Conservation (phyloP, 2,329 filamentous ascomycete genomes). For the Aschersonia sp. region DNA sequence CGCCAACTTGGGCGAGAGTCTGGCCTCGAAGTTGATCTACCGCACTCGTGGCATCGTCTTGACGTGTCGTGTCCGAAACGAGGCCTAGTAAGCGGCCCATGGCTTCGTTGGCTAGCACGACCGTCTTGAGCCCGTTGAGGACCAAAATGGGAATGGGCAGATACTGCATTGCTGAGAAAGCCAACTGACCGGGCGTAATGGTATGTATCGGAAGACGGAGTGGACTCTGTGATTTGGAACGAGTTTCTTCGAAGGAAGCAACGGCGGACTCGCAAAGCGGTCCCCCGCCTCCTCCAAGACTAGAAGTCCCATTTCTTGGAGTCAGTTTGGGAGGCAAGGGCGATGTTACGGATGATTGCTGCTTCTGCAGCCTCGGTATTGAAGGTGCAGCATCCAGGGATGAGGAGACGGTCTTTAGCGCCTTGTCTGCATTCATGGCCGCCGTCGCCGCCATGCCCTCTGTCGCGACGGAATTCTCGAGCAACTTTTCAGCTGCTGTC, state of each 20-base stretch:
- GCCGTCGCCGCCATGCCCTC: not conserved
- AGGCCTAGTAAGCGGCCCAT: constrained; percentile 52
- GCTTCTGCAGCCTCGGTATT: not conserved
- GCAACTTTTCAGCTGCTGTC: not conserved
- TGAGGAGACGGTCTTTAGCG: not conserved
- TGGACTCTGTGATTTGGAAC: constrained; percentile 22
- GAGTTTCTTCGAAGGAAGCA: constrained; percentile 7
- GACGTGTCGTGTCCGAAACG: constrained; percentile 24
- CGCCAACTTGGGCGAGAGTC: constrained; percentile 53
- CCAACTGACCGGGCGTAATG: constrained; percentile 37
- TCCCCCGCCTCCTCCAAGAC: constrained; percentile 13
- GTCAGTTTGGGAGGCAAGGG: not conserved
- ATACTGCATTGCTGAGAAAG: constrained; percentile 58
- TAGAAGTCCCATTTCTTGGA: constrained; percentile 11
- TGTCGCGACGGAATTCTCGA: not conserved
- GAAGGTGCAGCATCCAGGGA: not conserved
- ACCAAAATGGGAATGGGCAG: constrained; percentile 60
- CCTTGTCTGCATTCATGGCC: not conserved
- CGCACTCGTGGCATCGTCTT: constrained; percentile 27
- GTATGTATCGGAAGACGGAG: constrained; percentile 28
- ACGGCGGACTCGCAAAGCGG: constrained; percentile 19
- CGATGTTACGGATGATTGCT: not conserved
- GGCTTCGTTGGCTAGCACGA: constrained; percentile 62
- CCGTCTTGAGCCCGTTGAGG: constrained; percentile 52
- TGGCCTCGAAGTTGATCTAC: constrained; percentile 50